Evolutionary conservation across 495 filamentous ascomycete species (phyloP).

Genomic region (Neurospora terricola): DNA sequence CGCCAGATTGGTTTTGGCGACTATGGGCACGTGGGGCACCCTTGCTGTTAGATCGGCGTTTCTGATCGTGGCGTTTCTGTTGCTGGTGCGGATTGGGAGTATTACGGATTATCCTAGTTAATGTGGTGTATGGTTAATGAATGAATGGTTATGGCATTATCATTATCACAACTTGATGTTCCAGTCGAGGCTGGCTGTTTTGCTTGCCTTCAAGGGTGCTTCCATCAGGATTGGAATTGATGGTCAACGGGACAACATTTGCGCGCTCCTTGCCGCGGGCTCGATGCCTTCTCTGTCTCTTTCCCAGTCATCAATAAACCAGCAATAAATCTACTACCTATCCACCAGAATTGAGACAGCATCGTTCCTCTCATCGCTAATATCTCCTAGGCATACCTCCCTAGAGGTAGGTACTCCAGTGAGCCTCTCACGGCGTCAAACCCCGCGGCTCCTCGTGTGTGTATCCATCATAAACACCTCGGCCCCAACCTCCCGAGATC

Average conservation of each 20-base stretch:
- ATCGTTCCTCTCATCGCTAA: not conserved
- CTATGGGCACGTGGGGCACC: not conserved
- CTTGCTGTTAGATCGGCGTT: not conserved
- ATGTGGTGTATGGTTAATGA: not conserved
- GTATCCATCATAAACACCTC: not conserved
- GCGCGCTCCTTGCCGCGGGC: not conserved
- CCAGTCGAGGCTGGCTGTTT: no score
- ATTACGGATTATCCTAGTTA: not conserved
- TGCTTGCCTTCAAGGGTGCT: no score
- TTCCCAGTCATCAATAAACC: not conserved
- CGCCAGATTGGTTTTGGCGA: not conserved
- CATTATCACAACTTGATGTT: no score
- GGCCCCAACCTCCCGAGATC: not conserved
- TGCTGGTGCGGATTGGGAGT: not conserved
- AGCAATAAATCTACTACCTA: not conserved
- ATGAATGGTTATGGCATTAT: not conserved
- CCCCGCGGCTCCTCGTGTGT: not conserved
- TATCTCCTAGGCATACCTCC: not conserved
- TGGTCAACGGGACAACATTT: no score
- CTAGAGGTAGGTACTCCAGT: fast-evolving
- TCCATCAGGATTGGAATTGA: no score
- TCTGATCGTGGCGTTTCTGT: not conserved
- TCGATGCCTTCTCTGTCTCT: not conserved
- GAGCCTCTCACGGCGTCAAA: not conserved
- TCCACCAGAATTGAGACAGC: not conserved